These are phyloP conservation scores for Ceratobasidium sp. DNA, from an alignment of 1,284 basidiomycete genomes.

Conservation along the genomic window DNA sequence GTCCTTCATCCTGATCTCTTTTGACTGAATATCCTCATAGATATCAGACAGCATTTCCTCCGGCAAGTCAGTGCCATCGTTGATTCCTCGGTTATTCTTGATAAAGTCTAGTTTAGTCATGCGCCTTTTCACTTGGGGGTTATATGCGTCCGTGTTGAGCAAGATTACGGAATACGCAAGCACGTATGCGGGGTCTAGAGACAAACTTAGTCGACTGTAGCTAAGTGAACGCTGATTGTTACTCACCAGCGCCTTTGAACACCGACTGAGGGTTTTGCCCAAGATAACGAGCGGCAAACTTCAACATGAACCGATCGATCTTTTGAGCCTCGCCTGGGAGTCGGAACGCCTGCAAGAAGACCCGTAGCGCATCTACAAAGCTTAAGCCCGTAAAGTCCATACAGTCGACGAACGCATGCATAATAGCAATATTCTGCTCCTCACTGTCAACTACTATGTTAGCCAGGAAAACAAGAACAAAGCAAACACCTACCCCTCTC, in stretches of 20 bases:
- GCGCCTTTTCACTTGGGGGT: constrained; percentile 90
- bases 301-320: constrained; percentile 98
- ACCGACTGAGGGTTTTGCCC: constrained; percentile 84
- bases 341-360: constrained; percentile 93
- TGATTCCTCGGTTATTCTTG: constrained; percentile 95
- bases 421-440: constrained; percentile 87
- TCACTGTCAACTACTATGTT: constrained; percentile 68
- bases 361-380: constrained; percentile 90
- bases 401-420: constrained; percentile 96
- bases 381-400: constrained; percentile 85
- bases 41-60: constrained; percentile 84
- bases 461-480: constrained; percentile 34
- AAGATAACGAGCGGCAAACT: constrained; percentile 96
- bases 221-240: not conserved
- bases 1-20: constrained; percentile 98
- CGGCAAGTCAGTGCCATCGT: constrained; percentile 88
- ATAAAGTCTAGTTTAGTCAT: constrained; percentile 94
- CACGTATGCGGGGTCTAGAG: constrained; percentile 89
- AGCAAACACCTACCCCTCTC: constrained; percentile 81
- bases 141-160: constrained; percentile 97
- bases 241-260: constrained; percentile 74
- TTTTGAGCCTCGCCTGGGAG: constrained; percentile 97
- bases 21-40: constrained; percentile 89
- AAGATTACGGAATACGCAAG: constrained; percentile 94
- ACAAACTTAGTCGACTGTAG: constrained; percentile 7